Evolutionary conservation across 306 rosid species (phyloP), one percentile per base, ranked within the genome.

Genomic region (Senna tora): DNA sequence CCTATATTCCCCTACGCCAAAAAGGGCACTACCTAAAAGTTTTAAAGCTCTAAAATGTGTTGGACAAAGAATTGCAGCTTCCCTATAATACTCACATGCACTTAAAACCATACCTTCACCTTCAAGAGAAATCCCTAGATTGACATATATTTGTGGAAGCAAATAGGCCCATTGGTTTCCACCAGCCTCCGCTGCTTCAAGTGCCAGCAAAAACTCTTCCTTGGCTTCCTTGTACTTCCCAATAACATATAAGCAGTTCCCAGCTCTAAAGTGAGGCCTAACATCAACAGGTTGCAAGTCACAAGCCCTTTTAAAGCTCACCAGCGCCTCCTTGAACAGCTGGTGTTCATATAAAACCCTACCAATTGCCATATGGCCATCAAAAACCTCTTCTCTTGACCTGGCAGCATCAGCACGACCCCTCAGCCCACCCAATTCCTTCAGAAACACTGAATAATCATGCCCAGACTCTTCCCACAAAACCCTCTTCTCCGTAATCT

Each of bases 61-160:
- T 6, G 99, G 97, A 76, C 96, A 95, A 67, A 89, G 93, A 85
- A 95, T 95, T 0, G 99, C 99, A 71, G 99, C 99, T 62, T 95
- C 99, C 69, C 99, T 86, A 38, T 95, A 95, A 78, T 95, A 95
- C 86, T 95, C 99, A 77, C 99, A 91, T 42, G 99, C 97, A 80
- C 99, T 95, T 83, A 95, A 85, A 73, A 95, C 96, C 99, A 95
- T 91, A 76, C 99, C 99, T 84, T 95, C 99, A 10, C 97, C 96
- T 90, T 95, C 99, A 51, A 95, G 88, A 0, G 99, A 84, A 67
- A 95, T 95, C 42, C 99, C 99, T 4, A 95, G 93, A 54, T 95
- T 95, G 45, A 91, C 99, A 75, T 91, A 95, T 74, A 95, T 95
- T 76, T 95, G 99, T 0, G 99, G 97, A 56, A 91, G 87, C 93